Conservation (phyloP, 768 basidiomycete genomes). For the Russula olivacea region DNA sequence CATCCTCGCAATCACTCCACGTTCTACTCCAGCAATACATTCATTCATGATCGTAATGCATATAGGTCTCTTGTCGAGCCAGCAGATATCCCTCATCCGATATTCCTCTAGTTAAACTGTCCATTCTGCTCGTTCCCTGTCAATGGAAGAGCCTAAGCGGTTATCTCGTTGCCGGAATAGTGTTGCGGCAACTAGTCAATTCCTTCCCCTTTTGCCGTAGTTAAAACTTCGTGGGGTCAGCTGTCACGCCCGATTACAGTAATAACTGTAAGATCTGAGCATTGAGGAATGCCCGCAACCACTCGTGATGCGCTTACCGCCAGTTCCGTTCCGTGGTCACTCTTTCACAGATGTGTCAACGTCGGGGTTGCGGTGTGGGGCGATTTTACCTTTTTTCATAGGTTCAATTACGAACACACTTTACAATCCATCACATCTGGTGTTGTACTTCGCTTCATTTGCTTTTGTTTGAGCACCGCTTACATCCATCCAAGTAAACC, state of each 20-base stretch:
- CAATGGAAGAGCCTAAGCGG: background rate
- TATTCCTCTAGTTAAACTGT: background rate
- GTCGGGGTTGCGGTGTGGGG: background rate
- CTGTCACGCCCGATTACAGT: background rate
- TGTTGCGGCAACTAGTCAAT: background rate
- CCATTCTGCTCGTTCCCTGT: background rate
- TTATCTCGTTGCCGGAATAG: background rate
- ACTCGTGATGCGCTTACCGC: background rate
- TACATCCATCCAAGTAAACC: background rate
- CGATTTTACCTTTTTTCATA: background rate
- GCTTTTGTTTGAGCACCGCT: background rate
- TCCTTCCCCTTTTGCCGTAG: background rate
- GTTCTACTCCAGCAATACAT: background rate
- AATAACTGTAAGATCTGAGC: background rate
- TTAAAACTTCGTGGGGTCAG: background rate
- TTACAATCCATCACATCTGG: background rate
- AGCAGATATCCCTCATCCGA: background rate
- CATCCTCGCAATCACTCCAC: too few species aligned
- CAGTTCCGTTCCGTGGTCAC: background rate
- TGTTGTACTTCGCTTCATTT: constrained; percentile 6
- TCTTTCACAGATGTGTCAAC: background rate
- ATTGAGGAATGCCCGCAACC: background rate
- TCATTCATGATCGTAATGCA: background rate
- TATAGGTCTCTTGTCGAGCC: too few species aligned
- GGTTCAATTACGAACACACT: background rate